Percentiles rank a stretch among this genome's conserved stretches.
Evolutionary conservation across 345 rosid genomes (phyloP).

Genomic region (Salix caprea): DNA sequence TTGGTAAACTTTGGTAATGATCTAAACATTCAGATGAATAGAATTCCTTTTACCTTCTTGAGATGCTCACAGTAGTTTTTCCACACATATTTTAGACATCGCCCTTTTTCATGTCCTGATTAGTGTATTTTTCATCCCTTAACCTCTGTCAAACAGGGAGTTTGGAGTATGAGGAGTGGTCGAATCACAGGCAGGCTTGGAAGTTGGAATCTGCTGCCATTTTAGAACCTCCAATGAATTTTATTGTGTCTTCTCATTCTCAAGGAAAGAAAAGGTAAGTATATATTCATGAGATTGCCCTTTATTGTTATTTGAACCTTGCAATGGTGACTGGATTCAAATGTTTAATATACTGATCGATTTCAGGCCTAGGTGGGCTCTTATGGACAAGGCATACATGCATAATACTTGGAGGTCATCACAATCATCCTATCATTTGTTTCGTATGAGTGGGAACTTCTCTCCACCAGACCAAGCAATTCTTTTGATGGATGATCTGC

Average conservation of each 20-base stretch:
- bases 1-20: slow-evolving; percentile 84
- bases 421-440: slow-evolving; percentile 86
- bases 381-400: slow-evolving; percentile 90
- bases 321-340: background rate
- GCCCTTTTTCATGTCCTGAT: background rate
- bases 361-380: slow-evolving; percentile 97
- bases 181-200: slow-evolving; percentile 97
- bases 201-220: slow-evolving; percentile 96
- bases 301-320: slow-evolving; percentile 8
- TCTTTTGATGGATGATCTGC: slow-evolving; percentile 78
- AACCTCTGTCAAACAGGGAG: slow-evolving; percentile 51
- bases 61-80: slow-evolving; percentile 1
- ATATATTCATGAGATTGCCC: slow-evolving; percentile 3
- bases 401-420: slow-evolving; percentile 96
- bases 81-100: slow-evolving; percentile 1
- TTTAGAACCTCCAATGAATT: slow-evolving; percentile 90
- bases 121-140: background rate
- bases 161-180: slow-evolving; percentile 94
- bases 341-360: slow-evolving; percentile 19
- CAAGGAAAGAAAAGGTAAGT: slow-evolving; percentile 84
- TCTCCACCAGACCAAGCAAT: slow-evolving; percentile 65
- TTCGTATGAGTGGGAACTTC: slow-evolving; percentile 68
- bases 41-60: background rate
- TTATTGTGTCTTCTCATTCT: slow-evolving; percentile 73
- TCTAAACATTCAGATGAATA: slow-evolving; percentile 22